A percentile compares a stretch with the other conserved stretches of the same genome.
phyloP scores from a whole-genome alignment of 2,329 filamentous ascomycete species.

The Colletotrichum chrysophilum region DNA sequence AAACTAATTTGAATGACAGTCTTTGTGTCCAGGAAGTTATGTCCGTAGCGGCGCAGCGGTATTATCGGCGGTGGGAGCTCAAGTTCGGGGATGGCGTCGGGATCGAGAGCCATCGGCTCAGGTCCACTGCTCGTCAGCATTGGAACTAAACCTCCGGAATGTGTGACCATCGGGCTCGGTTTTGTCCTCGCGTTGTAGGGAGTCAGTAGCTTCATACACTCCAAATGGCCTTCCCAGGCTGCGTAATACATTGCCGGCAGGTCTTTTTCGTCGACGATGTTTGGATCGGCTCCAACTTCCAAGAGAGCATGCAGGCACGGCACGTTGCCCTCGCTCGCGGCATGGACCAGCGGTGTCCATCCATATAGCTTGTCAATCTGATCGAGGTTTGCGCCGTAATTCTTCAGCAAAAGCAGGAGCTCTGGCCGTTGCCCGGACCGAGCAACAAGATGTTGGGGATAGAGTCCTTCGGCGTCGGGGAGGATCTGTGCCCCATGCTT shows the following conservation, averaged over 20 bases:
- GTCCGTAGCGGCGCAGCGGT: conserved; percentile 89
- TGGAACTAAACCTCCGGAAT: conserved; percentile 45
- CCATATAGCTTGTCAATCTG: conserved; percentile 95
- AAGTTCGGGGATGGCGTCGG: conserved; percentile 88
- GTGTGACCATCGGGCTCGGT: conserved; percentile 49
- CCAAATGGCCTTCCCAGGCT: conserved; percentile 94
- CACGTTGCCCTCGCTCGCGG: conserved; percentile 94
- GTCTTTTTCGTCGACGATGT: conserved; percentile 88
- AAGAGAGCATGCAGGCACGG: conserved; percentile 84
- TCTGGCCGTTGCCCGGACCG: conserved; percentile 83
- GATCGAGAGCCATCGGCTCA: conserved; percentile 72
- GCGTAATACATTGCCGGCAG: conserved; percentile 98
- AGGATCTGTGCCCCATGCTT: conserved; percentile 81
- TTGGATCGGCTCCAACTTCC: conserved; percentile 77
- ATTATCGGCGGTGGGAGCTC: conserved; percentile 96
- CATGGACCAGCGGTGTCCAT: conserved; percentile 96
- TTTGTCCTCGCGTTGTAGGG: conserved; percentile 55
- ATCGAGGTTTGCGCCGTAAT: conserved; percentile 88
- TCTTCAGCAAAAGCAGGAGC: conserved; percentile 79
- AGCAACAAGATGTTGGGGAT: conserved; percentile 95
- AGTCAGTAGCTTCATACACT: conserved; percentile 89
- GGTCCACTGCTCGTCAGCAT: conserved; percentile 56
- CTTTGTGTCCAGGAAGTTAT: conserved; percentile 98
- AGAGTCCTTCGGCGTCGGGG: conserved; percentile 95
- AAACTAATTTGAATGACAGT: conserved; percentile 95